Conservation (phyloP, 179 eudicot species). For the Sideroxylon spinosum region DNA sequence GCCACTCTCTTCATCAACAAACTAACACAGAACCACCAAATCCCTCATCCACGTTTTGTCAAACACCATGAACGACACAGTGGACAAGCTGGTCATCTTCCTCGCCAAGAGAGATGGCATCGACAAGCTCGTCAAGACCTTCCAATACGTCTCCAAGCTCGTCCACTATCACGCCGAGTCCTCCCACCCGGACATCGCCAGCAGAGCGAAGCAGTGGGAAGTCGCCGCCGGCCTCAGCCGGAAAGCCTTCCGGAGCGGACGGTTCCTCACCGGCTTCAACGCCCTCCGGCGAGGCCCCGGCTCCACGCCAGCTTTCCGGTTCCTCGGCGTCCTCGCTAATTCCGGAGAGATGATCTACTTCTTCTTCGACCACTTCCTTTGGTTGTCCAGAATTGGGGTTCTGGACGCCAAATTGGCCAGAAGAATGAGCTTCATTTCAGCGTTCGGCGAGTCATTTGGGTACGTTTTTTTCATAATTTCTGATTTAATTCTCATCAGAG, state of each 20-base stretch:
- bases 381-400: conserved; percentile 79
- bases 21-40: neutral
- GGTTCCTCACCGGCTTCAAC: conserved; percentile 79
- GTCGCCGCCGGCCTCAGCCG: conserved; percentile 86
- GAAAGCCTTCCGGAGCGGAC: conserved; percentile 79
- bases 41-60: neutral
- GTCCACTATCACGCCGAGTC: conserved; percentile 59
- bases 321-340: conserved; percentile 62
- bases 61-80: conserved; percentile 64
- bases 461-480: conserved; percentile 68
- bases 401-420: conserved; percentile 60
- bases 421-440: conserved; percentile 81
- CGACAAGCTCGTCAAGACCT: conserved; percentile 94
- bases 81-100: conserved; percentile 88
- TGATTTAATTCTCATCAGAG: conserved; percentile 55
- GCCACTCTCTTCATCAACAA: conserved; percentile 15
- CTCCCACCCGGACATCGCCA: conserved; percentile 49
- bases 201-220: conserved; percentile 73
- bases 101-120: conserved; percentile 92
- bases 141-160: conserved; percentile 87
- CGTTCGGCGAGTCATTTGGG: conserved; percentile 86
- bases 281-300: conserved; percentile 68
- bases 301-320: conserved; percentile 36
- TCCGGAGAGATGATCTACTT: conserved; percentile 97
- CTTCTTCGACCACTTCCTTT: conserved; percentile 88